phyloP scores from a whole-genome alignment of 2,329 filamentous ascomycete genomes.

The Lasiodiplodia gonubiensis region DNA sequence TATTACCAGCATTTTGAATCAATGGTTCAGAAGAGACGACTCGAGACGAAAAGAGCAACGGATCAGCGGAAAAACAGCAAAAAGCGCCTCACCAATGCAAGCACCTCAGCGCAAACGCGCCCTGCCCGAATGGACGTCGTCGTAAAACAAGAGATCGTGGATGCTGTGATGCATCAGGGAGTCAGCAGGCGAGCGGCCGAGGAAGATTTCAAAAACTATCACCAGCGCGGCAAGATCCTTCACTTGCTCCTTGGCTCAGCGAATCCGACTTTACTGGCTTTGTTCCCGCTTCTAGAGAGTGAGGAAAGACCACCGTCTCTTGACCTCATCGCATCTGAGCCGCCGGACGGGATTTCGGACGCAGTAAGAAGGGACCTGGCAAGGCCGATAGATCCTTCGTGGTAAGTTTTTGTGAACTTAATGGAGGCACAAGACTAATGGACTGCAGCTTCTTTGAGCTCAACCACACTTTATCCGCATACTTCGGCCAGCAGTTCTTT shows the following conservation, averaged over 20 bases:
- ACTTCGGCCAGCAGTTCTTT: neutral
- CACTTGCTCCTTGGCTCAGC: neutral
- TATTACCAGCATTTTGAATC: constrained; percentile 10
- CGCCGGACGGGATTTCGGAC: neutral
- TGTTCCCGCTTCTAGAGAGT: neutral
- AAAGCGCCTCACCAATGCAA: neutral
- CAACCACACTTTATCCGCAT: neutral
- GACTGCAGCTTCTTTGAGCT: neutral
- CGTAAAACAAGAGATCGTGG: neutral
- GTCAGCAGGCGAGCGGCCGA: neutral
- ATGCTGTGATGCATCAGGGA: neutral
- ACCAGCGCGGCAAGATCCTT: neutral
- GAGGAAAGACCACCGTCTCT: neutral
- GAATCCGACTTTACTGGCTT: neutral
- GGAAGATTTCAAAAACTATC: neutral
- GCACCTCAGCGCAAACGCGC: neutral
- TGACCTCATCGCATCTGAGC: neutral
- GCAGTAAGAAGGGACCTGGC: neutral
- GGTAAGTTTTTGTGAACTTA: neutral
- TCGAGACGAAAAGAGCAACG: neutral
- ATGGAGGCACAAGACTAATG: neutral
- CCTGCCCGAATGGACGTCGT: neutral
- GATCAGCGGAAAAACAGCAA: neutral
- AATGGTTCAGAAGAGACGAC: neutral
- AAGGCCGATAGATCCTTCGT: neutral